Conservation (phyloP, 441 rosid genomes). For the Flueggea neowawraea region DNA sequence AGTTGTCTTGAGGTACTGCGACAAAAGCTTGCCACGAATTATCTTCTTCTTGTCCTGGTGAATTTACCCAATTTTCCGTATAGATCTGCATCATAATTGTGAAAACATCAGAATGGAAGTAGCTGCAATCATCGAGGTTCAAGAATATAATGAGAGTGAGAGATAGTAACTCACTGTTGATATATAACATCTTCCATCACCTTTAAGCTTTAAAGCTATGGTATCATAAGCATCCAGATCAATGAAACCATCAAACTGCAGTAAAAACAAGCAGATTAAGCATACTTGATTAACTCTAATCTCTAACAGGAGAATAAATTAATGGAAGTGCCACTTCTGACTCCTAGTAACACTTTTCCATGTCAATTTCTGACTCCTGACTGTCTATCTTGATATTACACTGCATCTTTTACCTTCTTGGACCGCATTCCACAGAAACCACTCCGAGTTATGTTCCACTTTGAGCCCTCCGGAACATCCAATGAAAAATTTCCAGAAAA, state of each 20-base stretch:
- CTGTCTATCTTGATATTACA: not conserved
- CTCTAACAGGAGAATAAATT: not conserved
- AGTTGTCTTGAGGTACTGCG: slow-evolving; percentile 65
- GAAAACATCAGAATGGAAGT: not conserved
- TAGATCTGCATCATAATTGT: slow-evolving; percentile 50
- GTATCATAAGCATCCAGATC: slow-evolving; percentile 88
- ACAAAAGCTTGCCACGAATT: slow-evolving; percentile 97
- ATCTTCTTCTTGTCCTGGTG: slow-evolving; percentile 90
- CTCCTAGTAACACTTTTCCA: not conserved
- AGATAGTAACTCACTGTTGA: slow-evolving; percentile 68
- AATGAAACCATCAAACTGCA: slow-evolving; percentile 91
- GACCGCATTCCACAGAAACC: slow-evolving; percentile 98
- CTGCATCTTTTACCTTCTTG: slow-evolving; percentile 55
- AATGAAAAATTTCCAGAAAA: slow-evolving; percentile 84
- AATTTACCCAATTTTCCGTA: slow-evolving; percentile 95
- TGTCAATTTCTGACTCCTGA: not conserved
- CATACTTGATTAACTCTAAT: not conserved
- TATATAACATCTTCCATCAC: slow-evolving; percentile 94
- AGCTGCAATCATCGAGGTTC: too few relatives aligned
- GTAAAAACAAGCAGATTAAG: slow-evolving; percentile 10
- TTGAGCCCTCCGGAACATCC: slow-evolving; percentile 63
- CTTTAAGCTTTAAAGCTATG: slow-evolving; percentile 77
- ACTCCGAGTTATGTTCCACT: slow-evolving; percentile 76
- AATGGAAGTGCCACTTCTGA: too few relatives aligned
- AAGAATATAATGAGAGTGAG: not conserved